Evolutionary conservation across 106 monocot species (phyloP), one percentile per base, ranked within the genome.

Genomic region (Dendrobium nobile): DNA sequence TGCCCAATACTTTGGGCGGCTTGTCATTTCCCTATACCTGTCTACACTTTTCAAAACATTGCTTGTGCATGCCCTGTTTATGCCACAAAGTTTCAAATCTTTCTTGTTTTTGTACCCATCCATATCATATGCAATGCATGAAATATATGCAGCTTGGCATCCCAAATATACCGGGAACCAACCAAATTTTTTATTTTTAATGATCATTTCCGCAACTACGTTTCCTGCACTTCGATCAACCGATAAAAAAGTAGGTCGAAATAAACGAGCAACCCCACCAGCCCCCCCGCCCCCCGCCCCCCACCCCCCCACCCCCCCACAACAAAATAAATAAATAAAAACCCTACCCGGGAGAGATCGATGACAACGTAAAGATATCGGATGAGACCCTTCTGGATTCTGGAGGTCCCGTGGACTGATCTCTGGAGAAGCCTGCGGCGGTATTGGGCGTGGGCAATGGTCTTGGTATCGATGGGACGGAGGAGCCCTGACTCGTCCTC

Each of bases 401-500:
- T 78, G 20, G 85, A 47, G 24, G 84, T 82, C 19, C 83, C 74
- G 9, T 85, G 56, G 28, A 87, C 80, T 1, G 92, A 85, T 22
- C 89, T 67, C 24, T 81, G 94, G 28, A 95, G 98, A 19, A 95
- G 90, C 43, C 98, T 86, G 40, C 92, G 86, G 26, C 94, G 84
- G 82, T 98, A 98, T 85, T 94, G 94, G 47, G 97, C 90, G 86
- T 94, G 97, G 58, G 88, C 88, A 64, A 94, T 61, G 22, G 87
- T 85, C 76, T 87, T 91, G 48, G 89, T 90, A 79, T 95, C 92
- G 43, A 92, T 83, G 44, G 98, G 85, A 4, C 90, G 81, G 59
- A 99, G 86, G 59, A 94, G 89, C 27, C 98, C 98, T 0, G 95
- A 89, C 82, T 99, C 98, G 86, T 99, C 98, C 85, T 99, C 98